phyloP scores from a whole-genome alignment of 2,329 filamentous ascomycete species.

The Leptosphaerulina australis region DNA sequence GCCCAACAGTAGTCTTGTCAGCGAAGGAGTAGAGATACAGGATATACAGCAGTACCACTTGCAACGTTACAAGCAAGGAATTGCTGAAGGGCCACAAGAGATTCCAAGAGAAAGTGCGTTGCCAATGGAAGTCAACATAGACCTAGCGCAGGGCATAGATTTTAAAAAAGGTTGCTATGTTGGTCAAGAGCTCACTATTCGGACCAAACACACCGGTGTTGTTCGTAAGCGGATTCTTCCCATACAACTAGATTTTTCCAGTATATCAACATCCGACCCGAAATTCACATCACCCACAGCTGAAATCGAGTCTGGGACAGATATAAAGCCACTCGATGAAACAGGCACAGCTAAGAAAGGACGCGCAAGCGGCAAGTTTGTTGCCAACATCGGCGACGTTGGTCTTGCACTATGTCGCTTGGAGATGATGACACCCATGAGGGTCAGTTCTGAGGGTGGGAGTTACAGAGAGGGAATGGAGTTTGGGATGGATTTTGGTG shows the following conservation, averaged over 20 bases:
- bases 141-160: conserved; percentile 83
- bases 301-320: conserved; percentile 53
- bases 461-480: conserved; percentile 63
- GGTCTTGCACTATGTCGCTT: conserved; percentile 86
- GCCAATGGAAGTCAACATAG: conserved; percentile 88
- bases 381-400: conserved; percentile 80
- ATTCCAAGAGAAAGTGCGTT: conserved; percentile 73
- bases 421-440: conserved; percentile 86
- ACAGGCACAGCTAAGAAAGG: conserved; percentile 54
- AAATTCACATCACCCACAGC: no score
- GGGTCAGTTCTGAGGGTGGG: conserved; percentile 70
- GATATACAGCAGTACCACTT: conserved; percentile 68
- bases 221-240: conserved; percentile 90
- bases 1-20: conserved; percentile 8
- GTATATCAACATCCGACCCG: no score
- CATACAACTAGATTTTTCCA: conserved; percentile 67
- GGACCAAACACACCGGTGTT: conserved; percentile 91
- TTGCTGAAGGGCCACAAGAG: conserved; percentile 85
- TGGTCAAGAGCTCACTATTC: conserved; percentile 94
- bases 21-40: conserved; percentile 11
- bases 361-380: conserved; percentile 79
- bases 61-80: conserved; percentile 76
- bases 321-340: conserved; percentile 60
- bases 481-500: conserved; percentile 49
- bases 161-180: conserved; percentile 97